A percentile compares a stretch with the other conserved stretches of the same genome.
Evolutionary conservation across 2,329 filamentous ascomycete genomes (phyloP).

Genomic region (Xylaria polymorpha): DNA sequence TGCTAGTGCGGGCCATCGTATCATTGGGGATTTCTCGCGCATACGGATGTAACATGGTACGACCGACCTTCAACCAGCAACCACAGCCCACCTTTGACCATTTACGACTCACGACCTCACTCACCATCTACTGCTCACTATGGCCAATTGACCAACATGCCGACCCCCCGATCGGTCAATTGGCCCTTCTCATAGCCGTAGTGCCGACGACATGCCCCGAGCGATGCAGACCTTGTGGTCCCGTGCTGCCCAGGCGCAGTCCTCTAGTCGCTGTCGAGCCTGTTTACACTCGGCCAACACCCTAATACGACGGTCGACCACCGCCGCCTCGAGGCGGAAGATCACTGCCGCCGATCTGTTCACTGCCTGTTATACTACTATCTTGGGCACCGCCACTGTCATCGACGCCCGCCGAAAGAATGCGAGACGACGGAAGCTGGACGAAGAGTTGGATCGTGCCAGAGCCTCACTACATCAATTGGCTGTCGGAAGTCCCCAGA

Average conservation of each 20-base stretch:
- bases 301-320: slow-evolving; percentile 63
- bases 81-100: neutral
- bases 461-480: slow-evolving; percentile 57
- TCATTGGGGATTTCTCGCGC: slow-evolving; percentile 5
- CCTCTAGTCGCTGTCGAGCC: slow-evolving; percentile 70
- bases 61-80: neutral
- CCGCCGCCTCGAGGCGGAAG: slow-evolving; percentile 61
- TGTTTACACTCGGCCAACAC: slow-evolving; percentile 64
- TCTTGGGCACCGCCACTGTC: slow-evolving; percentile 73
- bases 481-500: slow-evolving; percentile 37
- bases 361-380: slow-evolving; percentile 75
- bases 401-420: slow-evolving; percentile 71
- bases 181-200: slow-evolving; percentile 18
- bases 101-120: neutral
- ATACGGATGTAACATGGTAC: neutral
- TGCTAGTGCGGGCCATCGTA: neutral
- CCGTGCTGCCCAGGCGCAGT: slow-evolving; percentile 70
- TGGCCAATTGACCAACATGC: slow-evolving; percentile 35
- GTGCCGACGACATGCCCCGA: slow-evolving; percentile 49
- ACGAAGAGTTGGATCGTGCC: slow-evolving; percentile 68
- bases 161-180: slow-evolving; percentile 18
- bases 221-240: slow-evolving; percentile 77
- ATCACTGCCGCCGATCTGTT: slow-evolving; percentile 65
- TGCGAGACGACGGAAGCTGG: slow-evolving; percentile 68
- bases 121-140: slow-evolving; percentile 2